Conservation (phyloP, 768 basidiomycete genomes). For the Xerocomus spinulosus region DNA sequence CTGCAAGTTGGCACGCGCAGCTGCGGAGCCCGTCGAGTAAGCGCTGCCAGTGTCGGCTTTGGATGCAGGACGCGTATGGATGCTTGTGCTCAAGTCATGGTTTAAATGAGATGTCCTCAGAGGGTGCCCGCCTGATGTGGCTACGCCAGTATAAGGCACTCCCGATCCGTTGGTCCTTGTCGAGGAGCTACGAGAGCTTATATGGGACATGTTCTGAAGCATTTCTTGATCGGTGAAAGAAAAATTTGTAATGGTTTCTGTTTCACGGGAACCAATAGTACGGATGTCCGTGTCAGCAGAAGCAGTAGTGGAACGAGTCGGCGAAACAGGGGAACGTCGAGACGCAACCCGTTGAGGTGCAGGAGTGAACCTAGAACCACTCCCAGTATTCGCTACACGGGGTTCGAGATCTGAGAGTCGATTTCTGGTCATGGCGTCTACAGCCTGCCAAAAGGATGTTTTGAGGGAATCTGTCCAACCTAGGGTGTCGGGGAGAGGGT, state of each 20-base stretch:
- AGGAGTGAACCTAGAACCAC: constrained; percentile 20
- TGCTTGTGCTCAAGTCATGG: not conserved
- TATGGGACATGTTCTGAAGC: not conserved
- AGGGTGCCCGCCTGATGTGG: too few relatives aligned
- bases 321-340: constrained; percentile 11
- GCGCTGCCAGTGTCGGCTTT: constrained; percentile 17
- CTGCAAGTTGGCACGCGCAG: constrained; percentile 19
- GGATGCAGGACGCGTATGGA: constrained; percentile 1
- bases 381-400: not conserved
- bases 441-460: constrained; percentile 44
- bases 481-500: constrained; percentile 13
- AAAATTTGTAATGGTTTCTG: not conserved
- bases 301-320: not conserved
- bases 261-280: not conserved
- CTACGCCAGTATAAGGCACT: too few relatives aligned
- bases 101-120: constrained; percentile 9
- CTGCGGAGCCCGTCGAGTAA: constrained; percentile 24
- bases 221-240: not conserved
- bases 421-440: constrained; percentile 47
- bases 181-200: not conserved
- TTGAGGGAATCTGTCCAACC: constrained; percentile 42
- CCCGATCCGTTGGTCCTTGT: not conserved
- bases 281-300: not conserved
- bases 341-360: constrained; percentile 16
- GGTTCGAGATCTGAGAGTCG: constrained; percentile 21